Evolutionary conservation across 306 rosid genomes (phyloP), one percentile per base, ranked within the genome.

Genomic region (Rosa chinensis): DNA sequence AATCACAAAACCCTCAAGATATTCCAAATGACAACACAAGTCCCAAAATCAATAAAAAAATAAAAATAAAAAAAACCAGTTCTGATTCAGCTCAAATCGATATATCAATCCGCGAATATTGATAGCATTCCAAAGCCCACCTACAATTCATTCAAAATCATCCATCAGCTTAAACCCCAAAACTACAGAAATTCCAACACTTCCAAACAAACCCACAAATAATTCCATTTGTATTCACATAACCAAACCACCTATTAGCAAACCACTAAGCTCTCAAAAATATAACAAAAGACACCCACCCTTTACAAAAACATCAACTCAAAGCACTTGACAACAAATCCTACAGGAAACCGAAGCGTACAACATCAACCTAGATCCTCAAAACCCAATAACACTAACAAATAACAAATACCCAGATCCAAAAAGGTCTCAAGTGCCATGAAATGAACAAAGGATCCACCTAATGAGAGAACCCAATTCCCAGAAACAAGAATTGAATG

Each of bases 11-110:
- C 73, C 78, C 81, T 68, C 78, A 62, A 69, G 72, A 82, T 61
- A 78, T 80, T 74, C 78, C 70, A 48, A 42, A 63, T 9, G 37
- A 76, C 64, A 21, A 53, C 79, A 80, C 55, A 78, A 55, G 11
- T 48, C 45, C 74, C 74, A 73, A 68, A 70, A 86, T 86, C 87
- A 85, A 82, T 40, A 59, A 16, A 83, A 86, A 85, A 32, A n/a
- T n/a, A n/a, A n/a, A n/a, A n/a, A n/a, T n/a, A n/a, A n/a, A 32
- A 32, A 32, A 32, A 2, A 2, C 85, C 82, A 78, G 74, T 42
- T 79, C 45, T 4, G 39, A 77, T 84, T 82, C 80, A 68, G 81
- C 82, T 42, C 83, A 85, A 77, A 48, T 82, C 52, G 72, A 72
- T 72, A 55, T 59, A 69, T 48, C 81, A 80, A 61, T 70, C 68